Base-by-base conservation (phyloP, 108 stramenopile species). In the Cylindrotheca closterium region DNA sequence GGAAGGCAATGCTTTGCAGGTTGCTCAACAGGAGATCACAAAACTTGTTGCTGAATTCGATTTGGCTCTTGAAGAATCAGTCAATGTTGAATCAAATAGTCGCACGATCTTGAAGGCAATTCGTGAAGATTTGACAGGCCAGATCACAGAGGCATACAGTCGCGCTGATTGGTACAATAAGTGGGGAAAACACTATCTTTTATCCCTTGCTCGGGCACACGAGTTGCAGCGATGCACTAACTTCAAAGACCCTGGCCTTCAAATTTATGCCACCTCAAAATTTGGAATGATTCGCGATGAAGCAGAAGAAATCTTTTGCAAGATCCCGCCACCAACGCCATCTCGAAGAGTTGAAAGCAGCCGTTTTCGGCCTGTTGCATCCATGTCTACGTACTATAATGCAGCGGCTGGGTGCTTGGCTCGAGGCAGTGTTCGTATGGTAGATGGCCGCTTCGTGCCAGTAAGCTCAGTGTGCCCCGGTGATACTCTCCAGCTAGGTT, bases 221-320 rank as follows among this genome's bases (percentile, higher is more conserved):
- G 33, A 52, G 15, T 52, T 73, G 1, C 65, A 73, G 30, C 26
- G 30, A 3, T 79, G 77, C 59, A 73, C 58, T 24, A 79, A 79
- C 71, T 79, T 79, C 51, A 79, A 79, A 58, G 77, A 79, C 55
- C 71, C 71, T 28, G 77, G 77, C 4, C 32, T 79, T 7, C 77
- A 79, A 51, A 22, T 12, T 4, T 73, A 71, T 29, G 70, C 30
- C 2, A 33, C 26, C 3, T 51, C 42, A 15, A 48, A 63, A 23
- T 58, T 70, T 24, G 65, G 57, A 34, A 45, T 34, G n/a, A 29
- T 19, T 10, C 17, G 77, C 4, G 62, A 73, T 26, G 30, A 30
- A 23, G 77, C 70, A 17, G 76, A 77, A 24, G 4, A 17, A 12
- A 51, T n/a, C n/a, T n/a, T n/a, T n/a, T n/a, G n/a, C n/a, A n/a